Percentiles rank a stretch among this genome's conserved stretches.
Conservation (phyloP, 352 stramenopile genomes). For the Peronospora belbahrii region DNA sequence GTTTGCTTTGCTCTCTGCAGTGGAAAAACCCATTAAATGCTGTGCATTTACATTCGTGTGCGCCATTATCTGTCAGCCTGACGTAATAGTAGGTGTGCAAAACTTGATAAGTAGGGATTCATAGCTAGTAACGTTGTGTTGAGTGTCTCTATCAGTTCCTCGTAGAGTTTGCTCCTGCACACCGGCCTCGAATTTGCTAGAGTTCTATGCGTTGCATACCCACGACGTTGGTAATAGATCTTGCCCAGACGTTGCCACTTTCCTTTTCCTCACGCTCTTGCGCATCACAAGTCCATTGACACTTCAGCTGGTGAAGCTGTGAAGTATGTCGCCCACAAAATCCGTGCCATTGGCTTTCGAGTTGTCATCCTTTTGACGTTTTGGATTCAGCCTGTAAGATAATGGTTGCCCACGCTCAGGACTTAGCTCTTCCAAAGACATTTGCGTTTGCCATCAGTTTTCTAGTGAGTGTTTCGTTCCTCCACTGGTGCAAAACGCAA, state of each 20-base stretch:
- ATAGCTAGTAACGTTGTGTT: background rate
- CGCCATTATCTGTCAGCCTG: background rate
- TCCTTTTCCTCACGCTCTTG: slow-evolving; percentile 68
- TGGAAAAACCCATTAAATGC: background rate
- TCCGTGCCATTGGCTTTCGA: slow-evolving; percentile 41
- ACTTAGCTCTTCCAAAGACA: no score
- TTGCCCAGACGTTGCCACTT: slow-evolving; percentile 48
- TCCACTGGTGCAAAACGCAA: no score
- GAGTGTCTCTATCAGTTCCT: slow-evolving; percentile 2
- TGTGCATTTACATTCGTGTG: background rate
- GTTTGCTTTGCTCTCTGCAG: background rate
- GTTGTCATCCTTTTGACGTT: background rate
- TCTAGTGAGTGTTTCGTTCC: no score
- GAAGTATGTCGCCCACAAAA: slow-evolving; percentile 73
- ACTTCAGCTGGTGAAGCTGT: slow-evolving; percentile 79
- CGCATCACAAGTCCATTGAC: slow-evolving; percentile 77
- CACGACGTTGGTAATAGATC: slow-evolving; percentile 48
- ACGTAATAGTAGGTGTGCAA: no score
- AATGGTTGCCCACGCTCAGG: no score
- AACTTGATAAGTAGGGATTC: no score
- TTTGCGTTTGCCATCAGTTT: no score
- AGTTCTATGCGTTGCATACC: no score
- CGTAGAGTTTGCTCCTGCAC: background rate
- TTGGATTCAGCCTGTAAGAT: background rate
- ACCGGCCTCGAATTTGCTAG: slow-evolving; percentile 49